Conservation (phyloP, 371 early-diverging fungal species). For the Actinomucor elegans region DNA sequence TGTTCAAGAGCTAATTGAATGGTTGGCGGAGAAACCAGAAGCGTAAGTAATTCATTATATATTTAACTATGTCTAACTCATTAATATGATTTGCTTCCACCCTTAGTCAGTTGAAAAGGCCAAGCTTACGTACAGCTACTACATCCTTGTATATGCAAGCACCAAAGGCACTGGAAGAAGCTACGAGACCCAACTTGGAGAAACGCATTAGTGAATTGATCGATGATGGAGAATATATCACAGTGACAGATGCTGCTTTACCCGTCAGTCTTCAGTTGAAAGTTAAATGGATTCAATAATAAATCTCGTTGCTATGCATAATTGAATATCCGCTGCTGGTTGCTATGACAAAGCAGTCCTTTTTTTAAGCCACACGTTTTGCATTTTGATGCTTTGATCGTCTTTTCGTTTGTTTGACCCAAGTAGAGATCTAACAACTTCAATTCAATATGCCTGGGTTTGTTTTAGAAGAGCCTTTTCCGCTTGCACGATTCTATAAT, state of each 20-base stretch:
- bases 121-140: slow-evolving; percentile 62
- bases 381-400: neutral
- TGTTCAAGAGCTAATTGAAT: slow-evolving; percentile 73
- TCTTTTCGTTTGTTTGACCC: neutral
- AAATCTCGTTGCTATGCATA: neutral
- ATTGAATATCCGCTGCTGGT: too few species aligned
- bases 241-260: slow-evolving; percentile 75
- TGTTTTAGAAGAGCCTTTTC: slow-evolving; percentile 60
- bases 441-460: slow-evolving; percentile 52
- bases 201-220: slow-evolving; percentile 65
- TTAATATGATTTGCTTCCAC: too few species aligned
- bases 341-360: neutral
- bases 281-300: slow-evolving; percentile 24
- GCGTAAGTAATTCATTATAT: slow-evolving; percentile 46
- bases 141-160: slow-evolving; percentile 81
- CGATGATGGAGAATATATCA: slow-evolving; percentile 62
- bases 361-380: neutral
- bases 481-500: slow-evolving; percentile 56
- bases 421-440: neutral
- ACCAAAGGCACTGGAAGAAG: slow-evolving; percentile 68
- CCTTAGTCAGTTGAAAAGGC: slow-evolving; percentile 75
- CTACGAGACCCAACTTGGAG: slow-evolving; percentile 71
- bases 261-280: slow-evolving; percentile 61
- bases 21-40: slow-evolving; percentile 69
- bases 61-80: neutral